These are phyloP conservation scores for Dipodascus geniculatus DNA, from an alignment of 805 yeast species.

Conservation along the genomic window DNA sequence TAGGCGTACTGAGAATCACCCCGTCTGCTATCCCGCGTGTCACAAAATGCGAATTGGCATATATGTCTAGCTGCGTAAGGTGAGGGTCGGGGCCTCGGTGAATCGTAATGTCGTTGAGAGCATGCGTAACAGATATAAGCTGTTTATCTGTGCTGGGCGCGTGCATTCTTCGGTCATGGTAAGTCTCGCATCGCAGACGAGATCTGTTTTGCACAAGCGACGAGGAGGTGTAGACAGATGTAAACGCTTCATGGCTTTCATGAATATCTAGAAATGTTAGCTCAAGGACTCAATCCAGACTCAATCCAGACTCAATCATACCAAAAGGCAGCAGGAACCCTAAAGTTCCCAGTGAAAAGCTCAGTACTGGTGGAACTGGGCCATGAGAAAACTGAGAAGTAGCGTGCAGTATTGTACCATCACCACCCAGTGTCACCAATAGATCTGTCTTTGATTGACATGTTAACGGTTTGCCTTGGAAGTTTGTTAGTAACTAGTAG, in stretches of 20 bases:
- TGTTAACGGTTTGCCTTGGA: conserved; percentile 28
- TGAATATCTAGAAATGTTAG: conserved; percentile 32
- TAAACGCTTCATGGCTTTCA: conserved; percentile 48
- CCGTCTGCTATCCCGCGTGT: conserved; percentile 94
- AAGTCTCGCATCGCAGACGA: conserved; percentile 57
- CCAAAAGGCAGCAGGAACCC: conserved; percentile 84
- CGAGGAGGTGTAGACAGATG: conserved; percentile 51
- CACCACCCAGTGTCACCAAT: conserved; percentile 88
- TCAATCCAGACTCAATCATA: not conserved
- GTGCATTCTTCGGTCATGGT: conserved; percentile 28
- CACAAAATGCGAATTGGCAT: conserved; percentile 68
- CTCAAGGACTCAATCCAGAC: not conserved
- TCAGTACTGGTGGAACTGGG: conserved; percentile 72
- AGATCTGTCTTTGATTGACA: conserved; percentile 53
- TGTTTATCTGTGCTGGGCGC: conserved; percentile 6
- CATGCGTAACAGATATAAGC: conserved; percentile 39
- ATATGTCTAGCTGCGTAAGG: conserved; percentile 71
- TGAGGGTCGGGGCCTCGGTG: conserved; percentile 87
- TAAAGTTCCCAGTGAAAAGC: conserved; percentile 82
- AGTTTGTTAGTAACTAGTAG: not conserved
- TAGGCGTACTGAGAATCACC: conserved; percentile 73
- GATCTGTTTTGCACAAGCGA: conserved; percentile 67
- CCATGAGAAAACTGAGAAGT: conserved; percentile 61
- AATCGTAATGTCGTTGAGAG: conserved; percentile 84
- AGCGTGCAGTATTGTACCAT: conserved; percentile 82